These are phyloP conservation scores for Halophytophthora batemanensis DNA, from an alignment of 352 stramenopile species.

Conservation along the genomic window DNA sequence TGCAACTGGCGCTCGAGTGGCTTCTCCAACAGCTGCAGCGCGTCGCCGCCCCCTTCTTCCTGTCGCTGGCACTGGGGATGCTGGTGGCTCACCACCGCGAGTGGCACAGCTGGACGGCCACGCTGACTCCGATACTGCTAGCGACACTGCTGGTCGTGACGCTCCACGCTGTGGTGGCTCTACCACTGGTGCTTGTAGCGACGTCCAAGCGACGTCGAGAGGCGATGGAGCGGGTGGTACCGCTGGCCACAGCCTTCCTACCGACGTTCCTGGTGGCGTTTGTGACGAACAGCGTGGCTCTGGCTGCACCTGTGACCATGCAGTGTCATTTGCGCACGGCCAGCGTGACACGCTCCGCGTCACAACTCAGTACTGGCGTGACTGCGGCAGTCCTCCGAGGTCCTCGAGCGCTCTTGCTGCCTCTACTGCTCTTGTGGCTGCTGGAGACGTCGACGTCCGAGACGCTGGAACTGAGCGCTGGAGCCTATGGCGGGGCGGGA, in stretches of 20 bases:
- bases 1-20: slow-evolving; percentile 52
- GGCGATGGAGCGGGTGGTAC: not conserved
- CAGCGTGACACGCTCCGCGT: slow-evolving; percentile 44
- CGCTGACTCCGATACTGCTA: slow-evolving; percentile 37
- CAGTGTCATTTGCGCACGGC: slow-evolving; percentile 33
- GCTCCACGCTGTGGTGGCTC: slow-evolving; percentile 31
- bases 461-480: slow-evolving; percentile 9
- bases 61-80: slow-evolving; percentile 35
- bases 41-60: slow-evolving; percentile 29
- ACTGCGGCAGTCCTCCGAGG: slow-evolving; percentile 30
- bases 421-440: slow-evolving; percentile 36
- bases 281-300: slow-evolving; percentile 28
- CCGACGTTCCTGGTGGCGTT: slow-evolving; percentile 40
- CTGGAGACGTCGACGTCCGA: slow-evolving; percentile 24
- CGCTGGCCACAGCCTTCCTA: slow-evolving; percentile 22
- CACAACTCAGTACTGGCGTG: slow-evolving; percentile 27
- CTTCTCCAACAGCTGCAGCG: slow-evolving; percentile 28
- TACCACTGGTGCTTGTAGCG: slow-evolving; percentile 29
- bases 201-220: slow-evolving; percentile 7
- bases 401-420: slow-evolving; percentile 42
- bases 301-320: slow-evolving; percentile 31
- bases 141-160: slow-evolving; percentile 23
- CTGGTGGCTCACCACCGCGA: slow-evolving; percentile 41
- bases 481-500: slow-evolving; percentile 17
- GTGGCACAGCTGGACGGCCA: slow-evolving; percentile 30